phyloP scores from a whole-genome alignment of 2,329 filamentous ascomycete species.

The Fusarium sp. region DNA sequence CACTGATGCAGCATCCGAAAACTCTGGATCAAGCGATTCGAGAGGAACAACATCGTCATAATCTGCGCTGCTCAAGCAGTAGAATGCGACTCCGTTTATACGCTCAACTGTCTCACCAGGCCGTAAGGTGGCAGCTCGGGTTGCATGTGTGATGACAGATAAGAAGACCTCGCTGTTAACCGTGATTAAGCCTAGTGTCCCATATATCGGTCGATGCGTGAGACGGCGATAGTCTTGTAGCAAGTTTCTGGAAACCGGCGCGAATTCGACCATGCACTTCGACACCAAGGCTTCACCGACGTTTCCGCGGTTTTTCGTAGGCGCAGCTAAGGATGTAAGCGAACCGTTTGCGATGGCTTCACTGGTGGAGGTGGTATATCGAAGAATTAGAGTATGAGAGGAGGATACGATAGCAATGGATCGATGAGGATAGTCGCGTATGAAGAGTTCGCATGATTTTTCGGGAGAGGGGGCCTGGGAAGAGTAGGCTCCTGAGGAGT shows the following conservation, averaged over 20 bases:
- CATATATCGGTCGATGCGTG: conserved; percentile 80
- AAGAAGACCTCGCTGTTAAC: conserved; percentile 89
- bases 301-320: conserved; percentile 59
- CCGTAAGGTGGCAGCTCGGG: conserved; percentile 82
- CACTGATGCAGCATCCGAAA: conserved; percentile 61
- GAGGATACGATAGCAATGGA: conserved; percentile 87
- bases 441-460: conserved; percentile 80
- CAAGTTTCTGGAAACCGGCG: conserved; percentile 72
- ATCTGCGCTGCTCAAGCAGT: conserved; percentile 87
- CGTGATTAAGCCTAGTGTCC: conserved; percentile 89
- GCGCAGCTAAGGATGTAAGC: conserved; percentile 65
- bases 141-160: conserved; percentile 85
- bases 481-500: conserved; percentile 59
- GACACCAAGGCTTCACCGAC: conserved; percentile 62
- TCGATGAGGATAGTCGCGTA: conserved; percentile 88
- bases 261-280: conserved; percentile 91
- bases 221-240: conserved; percentile 82
- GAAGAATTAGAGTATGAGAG: conserved; percentile 85
- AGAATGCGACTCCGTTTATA: conserved; percentile 90
- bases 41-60: conserved; percentile 82
- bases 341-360: conserved; percentile 71
- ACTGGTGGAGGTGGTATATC: conserved; percentile 77
- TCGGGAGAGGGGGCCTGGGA: conserved; percentile 65
- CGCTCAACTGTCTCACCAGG: conserved; percentile 91
- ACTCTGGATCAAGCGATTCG: conserved; percentile 65